These are phyloP conservation scores for Tylopilus sp. DNA, from an alignment of 1,284 basidiomycete species.

Conservation along the genomic window DNA sequence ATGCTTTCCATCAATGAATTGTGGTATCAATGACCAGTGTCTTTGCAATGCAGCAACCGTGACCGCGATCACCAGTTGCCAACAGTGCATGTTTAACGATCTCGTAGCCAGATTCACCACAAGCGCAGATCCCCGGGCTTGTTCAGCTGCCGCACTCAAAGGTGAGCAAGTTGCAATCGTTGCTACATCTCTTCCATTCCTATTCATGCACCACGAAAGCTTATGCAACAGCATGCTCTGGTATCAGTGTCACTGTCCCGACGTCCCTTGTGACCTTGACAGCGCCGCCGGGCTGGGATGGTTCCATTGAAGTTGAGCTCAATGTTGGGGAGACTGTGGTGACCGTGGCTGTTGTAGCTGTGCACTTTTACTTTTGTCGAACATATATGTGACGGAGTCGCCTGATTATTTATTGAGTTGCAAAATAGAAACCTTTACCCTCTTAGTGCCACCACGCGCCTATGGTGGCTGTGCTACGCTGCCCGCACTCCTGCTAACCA, in stretches of 20 bases:
- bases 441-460: no score
- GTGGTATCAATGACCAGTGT: conserved; percentile 41
- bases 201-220: conserved; percentile 33
- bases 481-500: no score
- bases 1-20: conserved; percentile 11
- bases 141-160: conserved; percentile 50
- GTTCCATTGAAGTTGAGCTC: conserved; percentile 49
- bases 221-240: conserved; percentile 45
- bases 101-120: conserved; percentile 49
- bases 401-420: not conserved
- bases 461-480: no score
- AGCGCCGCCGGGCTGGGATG: conserved; percentile 55
- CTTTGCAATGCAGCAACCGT: conserved; percentile 48
- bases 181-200: not conserved
- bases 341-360: conserved; percentile 43
- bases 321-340: conserved; percentile 41
- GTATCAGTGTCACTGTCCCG: conserved; percentile 37
- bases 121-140: conserved; percentile 48
- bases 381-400: conserved; percentile 36
- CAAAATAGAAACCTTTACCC: no score
- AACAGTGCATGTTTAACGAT: conserved; percentile 60
- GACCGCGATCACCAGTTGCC: conserved; percentile 43
- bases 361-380: conserved; percentile 48
- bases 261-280: conserved; percentile 39
- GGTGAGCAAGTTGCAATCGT: conserved; percentile 38